Base-by-base conservation (phyloP, 2,329 filamentous ascomycete genomes). In the Aspergillus ibericus region DNA sequence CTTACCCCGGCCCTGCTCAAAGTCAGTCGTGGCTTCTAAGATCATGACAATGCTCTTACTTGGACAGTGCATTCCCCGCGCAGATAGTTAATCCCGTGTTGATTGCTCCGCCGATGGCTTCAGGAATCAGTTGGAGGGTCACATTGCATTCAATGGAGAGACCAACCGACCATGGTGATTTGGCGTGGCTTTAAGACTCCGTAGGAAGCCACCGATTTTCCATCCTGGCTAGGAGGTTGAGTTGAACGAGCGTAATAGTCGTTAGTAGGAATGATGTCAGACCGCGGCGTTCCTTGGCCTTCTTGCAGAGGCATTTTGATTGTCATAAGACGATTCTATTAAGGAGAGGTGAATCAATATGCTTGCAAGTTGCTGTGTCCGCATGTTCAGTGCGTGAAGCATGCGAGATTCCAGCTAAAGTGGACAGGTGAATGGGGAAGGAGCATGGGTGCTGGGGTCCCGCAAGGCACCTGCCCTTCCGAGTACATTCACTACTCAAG, bases 61-160 rank as follows among this genome's bases (percentile, higher is more conserved):
- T 62, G 25, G 68, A 66, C 15, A 72, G 62, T 40, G 68, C 68
- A 54, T 64, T 65, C 4, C 66, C 67, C 15, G 67, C 70, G 16
- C 64, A 68, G 25, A 72, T 64, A 66, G 71, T 70, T 57, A 73
- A 59, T 1, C 70, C 70, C 1, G 70, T 71, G 38, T 70, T 69
- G 53, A 73, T 71, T 0, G 70, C 69, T 5, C 67, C 68, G 13
- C 70, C 70, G 29, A 73, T 69, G 1, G 69, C 70, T 73, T 12
- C 13, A 34, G 5, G 50, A 56, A 36, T 48, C 27, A 59, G 49
- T n/a, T 34, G 10, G n/a, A 15, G 16, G 13, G 34, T 6, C 3
- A 27, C 5, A 32, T 10, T 51, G n/a, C 4, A 15, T 13, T 48
- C 10, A 16, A 5, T 48, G 44, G 38, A 27, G 13, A 46, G 27